Conservation (phyloP, 768 basidiomycete species). For the Pholiota microspora region DNA sequence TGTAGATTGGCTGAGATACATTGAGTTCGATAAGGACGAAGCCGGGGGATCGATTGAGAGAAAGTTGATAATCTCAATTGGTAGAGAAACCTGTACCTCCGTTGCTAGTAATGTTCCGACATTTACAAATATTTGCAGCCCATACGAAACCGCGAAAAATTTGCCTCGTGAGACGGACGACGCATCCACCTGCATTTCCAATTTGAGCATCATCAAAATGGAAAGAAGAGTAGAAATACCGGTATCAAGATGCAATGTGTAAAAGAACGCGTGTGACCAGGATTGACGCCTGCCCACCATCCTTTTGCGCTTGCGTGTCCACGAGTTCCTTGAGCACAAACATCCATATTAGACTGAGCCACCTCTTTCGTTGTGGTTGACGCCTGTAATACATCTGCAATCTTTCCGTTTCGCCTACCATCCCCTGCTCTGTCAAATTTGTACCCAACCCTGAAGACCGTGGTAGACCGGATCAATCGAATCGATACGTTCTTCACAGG, state of each 20-base stretch:
- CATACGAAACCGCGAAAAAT: slow-evolving; percentile 77
- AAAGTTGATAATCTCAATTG: slow-evolving; percentile 78
- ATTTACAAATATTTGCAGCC: slow-evolving; percentile 61
- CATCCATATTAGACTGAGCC: slow-evolving; percentile 62
- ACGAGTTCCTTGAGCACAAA: slow-evolving; percentile 58
- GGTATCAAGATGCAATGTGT: slow-evolving; percentile 71
- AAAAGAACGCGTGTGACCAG: slow-evolving; percentile 61
- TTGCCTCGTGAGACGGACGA: slow-evolving; percentile 66
- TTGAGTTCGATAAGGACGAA: slow-evolving; percentile 9
- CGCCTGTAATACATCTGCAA: slow-evolving; percentile 64
- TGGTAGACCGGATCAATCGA: slow-evolving; percentile 61
- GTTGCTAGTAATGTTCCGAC: slow-evolving; percentile 53
- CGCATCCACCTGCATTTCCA: slow-evolving; percentile 53
- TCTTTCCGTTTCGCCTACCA: slow-evolving; percentile 21
- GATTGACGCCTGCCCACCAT: slow-evolving; percentile 84
- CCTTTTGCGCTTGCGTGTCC: slow-evolving; percentile 80
- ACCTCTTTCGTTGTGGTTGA: slow-evolving; percentile 62
- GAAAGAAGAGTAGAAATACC: slow-evolving; percentile 42
- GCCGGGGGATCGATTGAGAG: slow-evolving; percentile 80
- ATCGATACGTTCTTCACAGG: slow-evolving; percentile 64
- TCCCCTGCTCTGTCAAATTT: slow-evolving; percentile 26
- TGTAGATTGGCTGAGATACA: neutral
- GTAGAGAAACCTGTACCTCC: slow-evolving; percentile 69
- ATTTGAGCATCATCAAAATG: slow-evolving; percentile 5
- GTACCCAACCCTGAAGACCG: slow-evolving; percentile 55